A percentile compares a stretch with the other conserved stretches of the same genome.
Conservation (phyloP, 108 stramenopile genomes). For the Nannochloropsis gaditana region DNA sequence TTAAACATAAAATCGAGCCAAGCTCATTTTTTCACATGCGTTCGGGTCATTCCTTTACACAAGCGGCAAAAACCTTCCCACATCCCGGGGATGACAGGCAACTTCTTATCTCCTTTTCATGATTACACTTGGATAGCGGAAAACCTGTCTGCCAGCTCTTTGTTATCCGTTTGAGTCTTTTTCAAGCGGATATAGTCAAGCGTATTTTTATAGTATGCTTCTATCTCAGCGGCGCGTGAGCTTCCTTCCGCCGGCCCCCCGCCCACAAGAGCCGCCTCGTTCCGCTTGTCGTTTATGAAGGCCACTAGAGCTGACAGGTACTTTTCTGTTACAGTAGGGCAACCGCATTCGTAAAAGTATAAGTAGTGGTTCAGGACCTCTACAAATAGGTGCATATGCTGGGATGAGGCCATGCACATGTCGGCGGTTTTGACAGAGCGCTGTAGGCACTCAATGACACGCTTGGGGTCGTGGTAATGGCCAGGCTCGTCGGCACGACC, state of each 20-base stretch:
- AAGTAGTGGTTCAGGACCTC: slow-evolving; percentile 90
- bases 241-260: background rate
- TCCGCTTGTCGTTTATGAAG: slow-evolving; percentile 76
- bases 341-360: slow-evolving; percentile 82
- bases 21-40: too few relatives aligned
- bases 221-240: slow-evolving; percentile 45
- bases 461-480: slow-evolving; percentile 69
- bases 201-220: slow-evolving; percentile 53
- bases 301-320: slow-evolving; percentile 57
- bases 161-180: slow-evolving; percentile 24
- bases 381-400: slow-evolving; percentile 78
- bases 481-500: slow-evolving; percentile 26
- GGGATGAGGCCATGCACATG: slow-evolving; percentile 66
- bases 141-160: slow-evolving; percentile 41
- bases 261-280: slow-evolving; percentile 36
- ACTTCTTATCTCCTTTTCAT: background rate
- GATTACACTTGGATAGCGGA: slow-evolving; percentile 36
- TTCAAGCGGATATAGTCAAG: slow-evolving; percentile 46
- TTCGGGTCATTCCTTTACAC: too few relatives aligned
- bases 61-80: too few relatives aligned
- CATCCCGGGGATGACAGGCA: too few relatives aligned
- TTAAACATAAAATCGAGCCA: too few relatives aligned
- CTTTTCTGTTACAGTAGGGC: slow-evolving; percentile 64
- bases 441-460: slow-evolving; percentile 81
- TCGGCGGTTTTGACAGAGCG: slow-evolving; percentile 63